Percentiles rank a stretch among this genome's conserved stretches.
Conservation (phyloP, 2,329 filamentous ascomycete species). For the Ascochyta lentis region DNA sequence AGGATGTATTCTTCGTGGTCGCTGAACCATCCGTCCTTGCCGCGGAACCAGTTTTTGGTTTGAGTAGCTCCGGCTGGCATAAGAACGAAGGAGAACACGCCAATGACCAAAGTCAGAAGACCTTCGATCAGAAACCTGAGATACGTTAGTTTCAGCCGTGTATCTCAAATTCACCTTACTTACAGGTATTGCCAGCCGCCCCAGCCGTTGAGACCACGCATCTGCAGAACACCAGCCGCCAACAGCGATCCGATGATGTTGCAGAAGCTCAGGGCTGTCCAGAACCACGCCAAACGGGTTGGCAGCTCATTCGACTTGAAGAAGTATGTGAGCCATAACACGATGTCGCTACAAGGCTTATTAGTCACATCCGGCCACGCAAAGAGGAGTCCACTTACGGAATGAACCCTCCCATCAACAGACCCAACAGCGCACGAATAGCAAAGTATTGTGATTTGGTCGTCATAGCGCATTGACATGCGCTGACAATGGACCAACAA, state of each 20-base stretch:
- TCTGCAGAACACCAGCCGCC: slow-evolving; percentile 51
- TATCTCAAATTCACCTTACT: neutral
- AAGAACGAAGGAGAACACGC: slow-evolving; percentile 60
- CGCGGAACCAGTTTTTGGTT: slow-evolving; percentile 63
- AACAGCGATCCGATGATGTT: slow-evolving; percentile 49
- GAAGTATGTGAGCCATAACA: slow-evolving; percentile 53
- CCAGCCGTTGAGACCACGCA: slow-evolving; percentile 52
- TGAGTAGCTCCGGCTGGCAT: slow-evolving; percentile 60
- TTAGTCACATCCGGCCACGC: slow-evolving; percentile 24
- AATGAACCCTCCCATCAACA: slow-evolving; percentile 46
- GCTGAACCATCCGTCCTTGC: slow-evolving; percentile 67
- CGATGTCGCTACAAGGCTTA: slow-evolving; percentile 46
- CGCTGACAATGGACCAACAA: slow-evolving; percentile 45
- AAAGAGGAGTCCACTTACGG: slow-evolving; percentile 12
- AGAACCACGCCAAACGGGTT: slow-evolving; percentile 52
- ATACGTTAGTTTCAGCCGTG: slow-evolving; percentile 34
- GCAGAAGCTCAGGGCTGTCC: slow-evolving; percentile 49
- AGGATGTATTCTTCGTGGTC: slow-evolving; percentile 67
- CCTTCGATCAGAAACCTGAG: slow-evolving; percentile 62
- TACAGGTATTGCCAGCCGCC: slow-evolving; percentile 51
- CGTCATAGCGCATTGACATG: slow-evolving; percentile 47
- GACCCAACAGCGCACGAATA: slow-evolving; percentile 50
- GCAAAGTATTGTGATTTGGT: slow-evolving; percentile 47
- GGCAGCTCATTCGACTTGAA: slow-evolving; percentile 52
- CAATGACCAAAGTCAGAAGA: slow-evolving; percentile 60